Conservation (phyloP, 768 basidiomycete species). For the Tricholoma saponaceum region DNA sequence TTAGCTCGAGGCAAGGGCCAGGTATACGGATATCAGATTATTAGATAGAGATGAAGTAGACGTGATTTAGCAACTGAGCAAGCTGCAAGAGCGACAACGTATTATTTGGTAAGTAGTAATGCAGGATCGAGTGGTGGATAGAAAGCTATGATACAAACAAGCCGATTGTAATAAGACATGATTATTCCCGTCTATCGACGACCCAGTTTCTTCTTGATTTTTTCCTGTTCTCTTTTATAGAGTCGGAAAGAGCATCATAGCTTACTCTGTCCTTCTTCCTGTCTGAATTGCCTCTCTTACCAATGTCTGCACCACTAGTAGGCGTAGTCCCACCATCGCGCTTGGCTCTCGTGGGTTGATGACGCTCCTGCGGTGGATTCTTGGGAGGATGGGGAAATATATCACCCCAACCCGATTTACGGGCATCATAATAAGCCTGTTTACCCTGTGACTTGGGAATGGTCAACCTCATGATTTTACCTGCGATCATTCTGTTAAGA, state of each 20-base stretch:
- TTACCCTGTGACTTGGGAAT: conserved; percentile 95
- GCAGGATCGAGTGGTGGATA: conserved; percentile 7
- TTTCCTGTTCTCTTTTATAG: conserved; percentile 35
- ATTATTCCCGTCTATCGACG: conserved; percentile 4
- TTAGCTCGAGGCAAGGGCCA: conserved; percentile 87
- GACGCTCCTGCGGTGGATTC: conserved; percentile 65
- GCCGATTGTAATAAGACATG: background rate
- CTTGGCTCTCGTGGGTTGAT: conserved; percentile 33
- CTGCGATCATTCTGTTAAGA: conserved; percentile 35
- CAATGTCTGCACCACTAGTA: conserved; percentile 46
- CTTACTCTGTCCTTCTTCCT: conserved; percentile 26
- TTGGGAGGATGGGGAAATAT: conserved; percentile 89
- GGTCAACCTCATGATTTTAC: conserved; percentile 87
- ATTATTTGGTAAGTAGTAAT: conserved; percentile 6
- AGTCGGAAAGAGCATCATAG: conserved; percentile 35
- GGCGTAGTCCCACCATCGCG: conserved; percentile 23
- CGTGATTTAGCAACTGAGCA: conserved; percentile 6
- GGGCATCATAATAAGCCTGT: conserved; percentile 90
- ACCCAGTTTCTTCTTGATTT: conserved; percentile 25
- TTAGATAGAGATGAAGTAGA: conserved; percentile 31
- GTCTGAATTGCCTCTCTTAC: conserved; percentile 40
- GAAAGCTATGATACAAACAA: background rate
- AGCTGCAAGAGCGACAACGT: background rate
- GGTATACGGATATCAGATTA: conserved; percentile 83
- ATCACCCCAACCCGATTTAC: conserved; percentile 93